Conservation (phyloP, 345 rosid species). For the Syzygium aqueum region DNA sequence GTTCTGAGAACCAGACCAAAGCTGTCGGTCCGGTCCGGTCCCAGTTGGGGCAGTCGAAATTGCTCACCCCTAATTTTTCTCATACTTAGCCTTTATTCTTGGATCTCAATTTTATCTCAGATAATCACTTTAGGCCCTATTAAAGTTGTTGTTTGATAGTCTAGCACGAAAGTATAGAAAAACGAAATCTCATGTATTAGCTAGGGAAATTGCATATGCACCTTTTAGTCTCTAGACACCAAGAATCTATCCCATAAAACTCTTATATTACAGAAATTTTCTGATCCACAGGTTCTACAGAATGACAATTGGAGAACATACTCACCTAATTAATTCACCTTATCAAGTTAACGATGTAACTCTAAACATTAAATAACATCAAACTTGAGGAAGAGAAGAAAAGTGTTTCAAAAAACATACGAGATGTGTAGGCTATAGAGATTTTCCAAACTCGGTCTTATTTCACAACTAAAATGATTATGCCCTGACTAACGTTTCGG, state of each 20-base stretch:
- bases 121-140: background rate
- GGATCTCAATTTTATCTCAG: background rate
- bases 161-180: background rate
- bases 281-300: background rate
- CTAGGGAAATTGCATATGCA: background rate
- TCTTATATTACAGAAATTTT: background rate
- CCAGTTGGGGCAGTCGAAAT: too few relatives aligned
- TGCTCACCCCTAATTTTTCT: background rate
- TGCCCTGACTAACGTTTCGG: background rate
- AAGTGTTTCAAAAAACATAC: background rate
- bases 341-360: background rate
- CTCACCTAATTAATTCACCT: background rate
- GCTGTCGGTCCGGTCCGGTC: too few relatives aligned
- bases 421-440: background rate
- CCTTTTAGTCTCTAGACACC: background rate
- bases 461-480: background rate
- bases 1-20: too few relatives aligned
- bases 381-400: background rate
- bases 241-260: background rate
- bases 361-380: background rate
- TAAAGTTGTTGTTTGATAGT: background rate
- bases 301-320: background rate
- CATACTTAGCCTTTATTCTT: background rate
- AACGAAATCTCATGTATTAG: background rate
- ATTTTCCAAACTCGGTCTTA: background rate